phyloP scores from a whole-genome alignment of 805 yeast genomes.

The Kurtzmaniella cleridarum region DNA sequence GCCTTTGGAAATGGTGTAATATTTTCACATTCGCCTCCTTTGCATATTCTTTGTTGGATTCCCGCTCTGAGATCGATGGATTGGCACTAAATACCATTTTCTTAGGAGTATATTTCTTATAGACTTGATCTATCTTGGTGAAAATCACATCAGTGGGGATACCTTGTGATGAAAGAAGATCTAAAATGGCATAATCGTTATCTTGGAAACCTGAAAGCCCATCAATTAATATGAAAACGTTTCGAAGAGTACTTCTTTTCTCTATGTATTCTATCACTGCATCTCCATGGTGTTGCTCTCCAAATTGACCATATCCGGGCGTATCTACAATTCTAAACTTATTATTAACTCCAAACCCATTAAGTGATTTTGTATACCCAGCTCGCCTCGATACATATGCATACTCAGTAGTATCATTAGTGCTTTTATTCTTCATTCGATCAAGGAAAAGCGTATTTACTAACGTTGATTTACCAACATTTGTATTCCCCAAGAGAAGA shows the following conservation, averaged over 20 bases:
- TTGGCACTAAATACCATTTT: conserved; percentile 3
- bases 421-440: conserved; percentile 17
- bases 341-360: conserved; percentile 64
- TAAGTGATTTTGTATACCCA: conserved; percentile 60
- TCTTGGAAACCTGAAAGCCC: conserved; percentile 54
- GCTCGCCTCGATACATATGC: conserved; percentile 55
- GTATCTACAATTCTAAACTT: conserved; percentile 68
- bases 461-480: conserved; percentile 81
- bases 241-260: conserved; percentile 46
- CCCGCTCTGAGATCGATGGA: conserved; percentile 2
- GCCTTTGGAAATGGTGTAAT: conserved; percentile 21
- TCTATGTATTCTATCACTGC: conserved; percentile 59
- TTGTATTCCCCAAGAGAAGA: conserved; percentile 72
- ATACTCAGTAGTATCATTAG: conserved; percentile 23
- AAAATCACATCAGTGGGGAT: conserved; percentile 68
- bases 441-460: conserved; percentile 55
- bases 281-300: conserved; percentile 62
- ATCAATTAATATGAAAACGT: conserved; percentile 59
- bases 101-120: conserved; percentile 18
- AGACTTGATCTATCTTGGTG: conserved; percentile 67
- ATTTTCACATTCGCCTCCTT: conserved; percentile 21
- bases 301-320: conserved; percentile 85
- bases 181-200: conserved; percentile 51
- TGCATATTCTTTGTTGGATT: conserved; percentile 5
- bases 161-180: conserved; percentile 47